These are phyloP conservation scores for Adenanthera pavonina DNA, from an alignment of 306 rosid species.

Conservation along the genomic window DNA sequence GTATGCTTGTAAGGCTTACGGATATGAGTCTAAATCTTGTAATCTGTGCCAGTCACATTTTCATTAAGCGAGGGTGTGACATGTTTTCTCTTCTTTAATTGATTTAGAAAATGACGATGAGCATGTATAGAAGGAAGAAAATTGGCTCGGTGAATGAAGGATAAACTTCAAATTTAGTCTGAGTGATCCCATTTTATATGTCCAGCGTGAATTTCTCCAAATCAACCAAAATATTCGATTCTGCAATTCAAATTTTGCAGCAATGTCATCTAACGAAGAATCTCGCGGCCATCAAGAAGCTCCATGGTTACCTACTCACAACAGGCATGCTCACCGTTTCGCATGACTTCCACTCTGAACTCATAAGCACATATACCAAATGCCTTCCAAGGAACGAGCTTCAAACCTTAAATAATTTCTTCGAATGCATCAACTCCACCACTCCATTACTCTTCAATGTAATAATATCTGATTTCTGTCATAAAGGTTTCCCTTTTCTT, in stretches of 20 bases:
- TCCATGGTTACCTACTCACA: conserved; percentile 64
- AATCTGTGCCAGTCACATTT: too few species aligned
- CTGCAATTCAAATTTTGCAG: conserved; percentile 44
- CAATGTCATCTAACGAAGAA: conserved; percentile 47
- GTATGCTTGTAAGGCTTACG: too few species aligned
- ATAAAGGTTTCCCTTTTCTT: conserved; percentile 54
- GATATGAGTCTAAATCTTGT: too few species aligned
- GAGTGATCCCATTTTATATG: conserved; percentile 41
- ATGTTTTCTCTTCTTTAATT: too few species aligned
- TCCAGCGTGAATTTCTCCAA: conserved; percentile 22
- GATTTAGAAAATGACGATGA: too few species aligned
- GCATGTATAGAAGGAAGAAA: too few species aligned
- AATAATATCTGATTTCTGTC: conserved; percentile 53
- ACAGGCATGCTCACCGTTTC: conserved; percentile 52
- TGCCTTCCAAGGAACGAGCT: conserved; percentile 36
- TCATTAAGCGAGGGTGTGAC: too few species aligned
- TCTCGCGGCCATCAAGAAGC: conserved; percentile 51
- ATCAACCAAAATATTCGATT: conserved; percentile 17
- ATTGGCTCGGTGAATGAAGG: neutral
- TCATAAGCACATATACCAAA: conserved; percentile 51
- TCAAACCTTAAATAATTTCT: conserved; percentile 44
- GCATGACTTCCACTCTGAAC: conserved; percentile 51
- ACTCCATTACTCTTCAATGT: conserved; percentile 58
- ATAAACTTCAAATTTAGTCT: neutral
- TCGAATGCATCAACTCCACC: conserved; percentile 62